These are phyloP conservation scores for Scheffersomyces cryptocercus DNA, from an alignment of 1,139 yeast genomes.

Conservation along the genomic window DNA sequence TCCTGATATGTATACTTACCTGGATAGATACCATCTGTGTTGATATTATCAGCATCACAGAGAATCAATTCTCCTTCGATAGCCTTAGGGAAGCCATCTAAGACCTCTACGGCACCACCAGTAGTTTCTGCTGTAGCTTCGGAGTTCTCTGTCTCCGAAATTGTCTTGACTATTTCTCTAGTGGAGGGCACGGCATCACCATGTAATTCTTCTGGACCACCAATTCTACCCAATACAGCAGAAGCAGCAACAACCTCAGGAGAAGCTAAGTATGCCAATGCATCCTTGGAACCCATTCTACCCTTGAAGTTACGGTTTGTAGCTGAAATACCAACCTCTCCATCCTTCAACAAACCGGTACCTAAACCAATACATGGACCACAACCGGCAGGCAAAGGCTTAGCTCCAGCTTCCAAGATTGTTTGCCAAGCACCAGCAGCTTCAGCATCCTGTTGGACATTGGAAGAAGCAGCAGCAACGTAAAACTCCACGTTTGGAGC, in stretches of 20 bases:
- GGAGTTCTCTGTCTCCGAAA: slow-evolving; percentile 18
- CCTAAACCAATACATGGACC: slow-evolving; percentile 99
- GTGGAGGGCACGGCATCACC: slow-evolving; percentile 55
- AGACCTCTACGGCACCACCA: slow-evolving; percentile 60
- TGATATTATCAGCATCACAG: slow-evolving; percentile 96
- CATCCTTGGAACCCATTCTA: slow-evolving; percentile 97
- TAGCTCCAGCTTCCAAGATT: slow-evolving; percentile 89
- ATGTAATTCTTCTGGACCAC: slow-evolving; percentile 81
- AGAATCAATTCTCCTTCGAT: slow-evolving; percentile 89
- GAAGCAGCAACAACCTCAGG: slow-evolving; percentile 99
- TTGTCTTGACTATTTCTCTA: slow-evolving; percentile 49
- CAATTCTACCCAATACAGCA: slow-evolving; percentile 90
- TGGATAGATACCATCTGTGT: slow-evolving; percentile 98
- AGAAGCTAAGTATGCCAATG: slow-evolving; percentile 91
- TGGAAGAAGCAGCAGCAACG: slow-evolving; percentile 95
- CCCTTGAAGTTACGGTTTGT: slow-evolving; percentile 98
- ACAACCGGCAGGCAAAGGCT: slow-evolving; percentile 95
- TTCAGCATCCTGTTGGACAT: slow-evolving; percentile 92
- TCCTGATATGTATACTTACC: slow-evolving; percentile 99
- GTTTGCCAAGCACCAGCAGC: slow-evolving; percentile 89
- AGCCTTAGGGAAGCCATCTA: slow-evolving; percentile 86
- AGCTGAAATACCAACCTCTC: slow-evolving; percentile 97
- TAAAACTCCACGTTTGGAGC: slow-evolving; percentile 91
- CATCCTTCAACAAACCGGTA: slow-evolving; percentile 86
- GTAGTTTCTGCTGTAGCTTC: slow-evolving; percentile 30